Base-by-base conservation (phyloP, 2,329 filamentous ascomycete species). In the Elsinoe batatas region DNA sequence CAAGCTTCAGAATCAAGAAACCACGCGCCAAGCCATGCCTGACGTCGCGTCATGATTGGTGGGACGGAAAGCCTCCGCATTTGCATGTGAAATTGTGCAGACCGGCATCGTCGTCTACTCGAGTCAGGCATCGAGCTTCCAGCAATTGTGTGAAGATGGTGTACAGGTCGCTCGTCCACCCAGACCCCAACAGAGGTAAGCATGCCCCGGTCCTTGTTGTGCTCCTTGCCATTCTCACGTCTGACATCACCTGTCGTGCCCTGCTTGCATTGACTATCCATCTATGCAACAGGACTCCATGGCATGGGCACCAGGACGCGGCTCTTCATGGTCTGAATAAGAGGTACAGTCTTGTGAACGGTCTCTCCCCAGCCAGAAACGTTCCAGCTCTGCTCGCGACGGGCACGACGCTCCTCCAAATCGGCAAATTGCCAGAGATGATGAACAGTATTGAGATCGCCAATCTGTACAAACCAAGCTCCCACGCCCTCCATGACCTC, bases 351-450 rank as follows among this genome's bases (percentile, higher is more conserved):
- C 80, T 95, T 96, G 77, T 98, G 93, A 36, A 97, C 93, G 20
- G 91, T 96, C 67, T 96, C 88, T 53, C 87, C 89, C 93, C 93
- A 98, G 44, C 93, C 93, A 67, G 95, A 87, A 38, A 95, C 82
- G 61, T 83, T 82, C 93, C 93, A 98, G 70, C 91, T 96, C 78
- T 94, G 83, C 77, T 98, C 93, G 61, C 93, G 82, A 62, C 90
- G 82, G 35, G 87, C 75, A 71, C 94, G 93, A 61, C 93, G 83
- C 75, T 97, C 93, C 72, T 97, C 91, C 58, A 98, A 74, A 71
- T 98, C 88, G 63, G 91, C 91, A 76, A 97, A 98, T 69, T 98
- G 93, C 93, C 93, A 98, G 18, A 98, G 79, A 69, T 97, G 91
- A 71, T 98, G 91, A 33, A 98, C 93, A 0, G 90, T 96, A 75